A percentile compares a stretch with the other conserved stretches of the same genome.
Conservation (phyloP, 371 early-diverging fungal genomes). For the Capillidium rhysosporum region DNA sequence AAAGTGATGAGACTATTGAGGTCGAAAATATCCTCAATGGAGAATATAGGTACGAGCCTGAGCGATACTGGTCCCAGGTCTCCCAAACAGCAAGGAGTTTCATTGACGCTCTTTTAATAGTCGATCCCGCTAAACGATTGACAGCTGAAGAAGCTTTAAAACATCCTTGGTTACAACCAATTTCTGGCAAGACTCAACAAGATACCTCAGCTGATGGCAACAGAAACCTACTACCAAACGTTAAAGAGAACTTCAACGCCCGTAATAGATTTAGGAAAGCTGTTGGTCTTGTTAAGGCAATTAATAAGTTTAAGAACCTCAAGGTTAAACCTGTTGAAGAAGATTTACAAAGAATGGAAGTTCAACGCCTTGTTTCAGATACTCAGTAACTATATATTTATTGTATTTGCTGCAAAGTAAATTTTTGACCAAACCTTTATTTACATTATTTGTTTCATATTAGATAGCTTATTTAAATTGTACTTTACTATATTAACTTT, state of each 20-base stretch:
- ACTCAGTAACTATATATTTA: no score
- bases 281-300: constrained; percentile 19
- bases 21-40: constrained; percentile 46
- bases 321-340: not conserved
- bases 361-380: no score
- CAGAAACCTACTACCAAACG: constrained; percentile 47
- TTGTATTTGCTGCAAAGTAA: no score
- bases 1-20: constrained; percentile 28
- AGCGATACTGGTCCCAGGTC: constrained; percentile 42
- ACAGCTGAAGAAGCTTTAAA: constrained; percentile 49
- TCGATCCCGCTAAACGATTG: constrained; percentile 39
- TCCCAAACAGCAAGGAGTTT: constrained; percentile 43
- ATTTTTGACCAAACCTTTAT: no score
- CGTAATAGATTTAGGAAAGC: constrained; percentile 50
- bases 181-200: no score
- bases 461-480: no score
- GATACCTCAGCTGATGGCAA: not conserved
- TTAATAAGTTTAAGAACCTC: constrained; percentile 9
- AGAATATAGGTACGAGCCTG: constrained; percentile 43
- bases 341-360: no score
- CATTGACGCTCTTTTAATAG: constrained; percentile 42
- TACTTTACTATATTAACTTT: no score
- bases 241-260: constrained; percentile 66
- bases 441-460: no score
- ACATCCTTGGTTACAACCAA: constrained; percentile 29